Base-by-base conservation (phyloP, 1,284 basidiomycete species). In the Coriolopsis trogii region DNA sequence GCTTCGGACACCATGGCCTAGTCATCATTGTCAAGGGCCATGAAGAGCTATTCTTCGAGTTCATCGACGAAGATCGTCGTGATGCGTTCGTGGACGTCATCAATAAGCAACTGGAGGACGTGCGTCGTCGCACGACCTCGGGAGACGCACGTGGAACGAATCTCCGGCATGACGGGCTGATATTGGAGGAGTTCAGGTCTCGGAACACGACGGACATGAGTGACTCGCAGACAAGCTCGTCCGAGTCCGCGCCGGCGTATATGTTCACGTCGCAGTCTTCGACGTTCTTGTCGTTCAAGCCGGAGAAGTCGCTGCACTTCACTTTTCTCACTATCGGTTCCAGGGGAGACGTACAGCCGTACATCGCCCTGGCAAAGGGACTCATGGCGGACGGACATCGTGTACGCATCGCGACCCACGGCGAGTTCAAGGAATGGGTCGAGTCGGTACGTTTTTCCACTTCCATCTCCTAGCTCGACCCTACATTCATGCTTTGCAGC, bases 31-130 rank as follows among this genome's bases (percentile, higher is more conserved):
- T 99, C 59, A 91, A 91, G 63, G 96, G 96, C 0, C 91, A 98
- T 67, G 96, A 98, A 73, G 96, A 99, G 67, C 77, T 99, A 2
- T 99, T 98, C 74, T 89, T 98, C 61, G 96, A 98, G 70, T 96
- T 99, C 66, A 75, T 80, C 36, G 87, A 87, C 9, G 79, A 85
- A 51, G 84, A 91, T 46, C 86, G 91, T 45, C 82, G 95, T 28
- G 80, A 87, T 53, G 82, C 87, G 3, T 93, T 95, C 64, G 80
- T 89, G 15, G 69, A 69, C 3, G 74, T 94, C 15, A 75, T 99
- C 39, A 85, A 95, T 56, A 77, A 80, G 28, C 91, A 95, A 67
- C 82, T 94, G 66, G 93, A 95, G 49, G 81, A 83, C 37, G 73
- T 84, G n/a, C 78, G 79, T 49, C 74, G 73, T 49, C 74, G 84